phyloP scores from a whole-genome alignment of 1,139 yeast genomes.

The Kodamaea sp. region DNA sequence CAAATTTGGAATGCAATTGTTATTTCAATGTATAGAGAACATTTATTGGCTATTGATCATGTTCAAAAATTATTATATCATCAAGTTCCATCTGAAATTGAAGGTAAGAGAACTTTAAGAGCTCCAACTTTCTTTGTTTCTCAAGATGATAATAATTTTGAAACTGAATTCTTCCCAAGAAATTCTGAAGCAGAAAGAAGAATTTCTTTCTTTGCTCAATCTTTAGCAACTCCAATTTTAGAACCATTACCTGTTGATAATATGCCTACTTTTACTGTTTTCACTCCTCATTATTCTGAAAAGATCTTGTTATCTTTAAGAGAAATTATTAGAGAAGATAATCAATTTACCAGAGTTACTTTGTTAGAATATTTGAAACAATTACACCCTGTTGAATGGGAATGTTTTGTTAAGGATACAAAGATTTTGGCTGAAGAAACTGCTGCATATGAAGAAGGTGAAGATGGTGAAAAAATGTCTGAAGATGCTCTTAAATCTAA shows the following conservation, averaged over 20 bases:
- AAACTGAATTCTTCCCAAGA: conserved; percentile 93
- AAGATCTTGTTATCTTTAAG: conserved; percentile 91
- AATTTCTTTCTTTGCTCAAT: conserved; percentile 97
- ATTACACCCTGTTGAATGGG: conserved; percentile 99
- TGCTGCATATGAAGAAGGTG: conserved; percentile 77
- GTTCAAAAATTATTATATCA: conserved; percentile 95
- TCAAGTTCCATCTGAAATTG: conserved; percentile 95
- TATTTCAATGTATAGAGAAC: conserved; percentile 98
- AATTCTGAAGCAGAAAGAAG: conserved; percentile 99
- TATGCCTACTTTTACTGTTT: conserved; percentile 98
- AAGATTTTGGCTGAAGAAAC: conserved; percentile 98
- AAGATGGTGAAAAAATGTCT: conserved; percentile 57
- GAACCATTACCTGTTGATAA: conserved; percentile 98
- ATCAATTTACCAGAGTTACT: conserved; percentile 96
- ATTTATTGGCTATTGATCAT: conserved; percentile 93
- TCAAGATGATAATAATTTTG: conserved; percentile 93
- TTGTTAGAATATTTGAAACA: conserved; percentile 94
- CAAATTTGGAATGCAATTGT: conserved; percentile 99
- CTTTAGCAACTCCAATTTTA: conserved; percentile 95
- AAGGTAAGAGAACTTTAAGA: conserved; percentile 96
- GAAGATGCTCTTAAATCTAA: conserved; percentile 79
- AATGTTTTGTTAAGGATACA: conserved; percentile 96
- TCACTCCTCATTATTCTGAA: conserved; percentile 97
- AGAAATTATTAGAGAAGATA: conserved; percentile 98
- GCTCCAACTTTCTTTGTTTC: conserved; percentile 98